phyloP scores from a whole-genome alignment of 768 basidiomycete genomes.

The Mycena vitilis region DNA sequence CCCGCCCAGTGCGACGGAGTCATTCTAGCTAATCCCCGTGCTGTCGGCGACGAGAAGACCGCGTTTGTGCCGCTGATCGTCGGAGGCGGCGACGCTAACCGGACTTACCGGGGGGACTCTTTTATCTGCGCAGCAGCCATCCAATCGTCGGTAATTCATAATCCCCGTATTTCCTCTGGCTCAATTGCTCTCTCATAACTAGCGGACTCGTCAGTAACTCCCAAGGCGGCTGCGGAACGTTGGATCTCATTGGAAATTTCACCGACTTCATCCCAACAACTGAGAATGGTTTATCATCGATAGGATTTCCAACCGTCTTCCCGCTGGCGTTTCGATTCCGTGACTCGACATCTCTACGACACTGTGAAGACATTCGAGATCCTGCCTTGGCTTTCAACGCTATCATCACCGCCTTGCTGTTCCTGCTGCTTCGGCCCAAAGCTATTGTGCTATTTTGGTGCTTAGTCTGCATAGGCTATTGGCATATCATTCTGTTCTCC shows the following conservation, averaged over 20 bases:
- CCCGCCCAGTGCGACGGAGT: constrained; percentile 76
- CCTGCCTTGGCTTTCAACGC: constrained; percentile 81
- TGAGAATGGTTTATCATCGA: constrained; percentile 73
- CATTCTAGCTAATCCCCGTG: constrained; percentile 77
- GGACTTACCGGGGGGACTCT: constrained; percentile 85
- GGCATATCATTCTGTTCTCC: constrained; percentile 86
- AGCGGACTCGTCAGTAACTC: constrained; percentile 75
- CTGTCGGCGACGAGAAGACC: constrained; percentile 74
- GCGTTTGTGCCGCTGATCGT: constrained; percentile 82
- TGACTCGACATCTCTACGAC: constrained; percentile 58
- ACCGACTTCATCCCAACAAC: constrained; percentile 71
- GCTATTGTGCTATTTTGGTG: constrained; percentile 79
- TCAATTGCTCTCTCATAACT: constrained; percentile 27
- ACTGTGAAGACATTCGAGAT: constrained; percentile 79
- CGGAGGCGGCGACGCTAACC: constrained; percentile 81
- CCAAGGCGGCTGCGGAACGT: constrained; percentile 81
- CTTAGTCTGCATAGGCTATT: constrained; percentile 86
- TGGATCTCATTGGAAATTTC: constrained; percentile 79
- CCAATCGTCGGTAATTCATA: constrained; percentile 69
- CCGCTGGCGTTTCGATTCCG: constrained; percentile 76
- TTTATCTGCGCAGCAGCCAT: constrained; percentile 89
- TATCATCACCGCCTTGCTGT: constrained; percentile 72
- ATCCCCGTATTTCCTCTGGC: constrained; percentile 19
- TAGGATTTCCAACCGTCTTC: constrained; percentile 81
- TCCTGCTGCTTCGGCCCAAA: constrained; percentile 78